Base-by-base conservation (phyloP, 345 rosid species). In the Arabis hirsuta region DNA sequence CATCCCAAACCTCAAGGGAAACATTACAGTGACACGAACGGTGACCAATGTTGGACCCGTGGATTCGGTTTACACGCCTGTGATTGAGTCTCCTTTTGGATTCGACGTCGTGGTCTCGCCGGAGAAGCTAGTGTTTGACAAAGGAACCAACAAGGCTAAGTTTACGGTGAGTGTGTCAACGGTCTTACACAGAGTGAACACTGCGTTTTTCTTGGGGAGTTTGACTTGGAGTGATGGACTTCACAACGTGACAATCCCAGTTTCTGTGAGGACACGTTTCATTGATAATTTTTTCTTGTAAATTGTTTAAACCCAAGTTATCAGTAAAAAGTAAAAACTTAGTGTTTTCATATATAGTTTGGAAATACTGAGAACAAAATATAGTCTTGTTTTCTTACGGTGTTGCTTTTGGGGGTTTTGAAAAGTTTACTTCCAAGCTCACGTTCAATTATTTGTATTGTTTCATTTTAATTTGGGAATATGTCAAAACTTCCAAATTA, bases 41-140 rank as follows among this genome's bases (percentile, higher is more conserved):
- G 88, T 89, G n/a, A 89, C 82, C 12, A 89, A 89, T 38, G 86
- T 80, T 1, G 92, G 92, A 45, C 51, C 63, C 46, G 61, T 81
- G 0, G 46, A 38, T 4, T 84, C 89, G 7, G 73, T 68, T 24
- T 87, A 85, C 31, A 76, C 38, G 76, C 81, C 82, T 0, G 65
- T 55, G 57, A 48, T 87, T 5, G 82, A 85, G 76, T 80, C 84
- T 22, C 88, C 88, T 0, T 16, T 47, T 2, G 88, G 88, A 31
- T 34, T 78, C 26, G 27, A 1, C 5, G 76, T 83, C 0, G 22
- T 12, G 3, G 86, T 81, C 29, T 68, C 48, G 4, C 89, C 89
- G 6, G 26, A 53, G 16, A 56, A 79, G 27, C 38, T 85, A 73
- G 74, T 67, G 42, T 85, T 85, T 20, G 44, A 72, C 50, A 41